Evolutionary conservation across 176 grass and related monocot genomes (phyloP).

Genomic region (Phyllostachys edulis): DNA sequence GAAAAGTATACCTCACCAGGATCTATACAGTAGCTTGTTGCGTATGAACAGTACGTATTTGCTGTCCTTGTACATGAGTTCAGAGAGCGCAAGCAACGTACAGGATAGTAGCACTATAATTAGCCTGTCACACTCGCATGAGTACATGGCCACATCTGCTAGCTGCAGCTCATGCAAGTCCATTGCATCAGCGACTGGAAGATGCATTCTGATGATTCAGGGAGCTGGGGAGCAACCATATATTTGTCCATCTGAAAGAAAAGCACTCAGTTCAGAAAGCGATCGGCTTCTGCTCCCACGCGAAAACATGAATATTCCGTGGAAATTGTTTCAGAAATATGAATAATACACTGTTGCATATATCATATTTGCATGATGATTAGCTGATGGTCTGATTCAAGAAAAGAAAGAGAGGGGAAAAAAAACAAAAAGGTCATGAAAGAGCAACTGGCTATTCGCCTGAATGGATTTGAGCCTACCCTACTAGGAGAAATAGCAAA

Average conservation of each 20-base stretch:
- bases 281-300: not conserved
- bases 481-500: not conserved
- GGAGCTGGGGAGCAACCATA: conserved; percentile 23
- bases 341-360: no score
- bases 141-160: not conserved
- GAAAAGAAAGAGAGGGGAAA: not conserved
- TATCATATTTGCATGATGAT: not conserved
- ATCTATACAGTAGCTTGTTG: not conserved
- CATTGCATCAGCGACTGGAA: not conserved
- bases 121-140: not conserved
- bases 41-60: not conserved
- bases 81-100: conserved; percentile 16
- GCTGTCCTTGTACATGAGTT: conserved; percentile 27
- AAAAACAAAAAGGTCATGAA: not conserved
- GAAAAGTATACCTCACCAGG: not conserved
- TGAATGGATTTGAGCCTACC: conserved; percentile 5
- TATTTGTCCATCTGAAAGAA: not conserved
- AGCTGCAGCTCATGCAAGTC: not conserved
- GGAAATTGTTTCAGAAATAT: not conserved
- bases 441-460: not conserved
- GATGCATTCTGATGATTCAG: conserved; percentile 18
- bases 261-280: conserved; percentile 1
- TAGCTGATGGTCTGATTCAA: not conserved
- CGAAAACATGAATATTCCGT: not conserved
- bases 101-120: not conserved